phyloP scores from a whole-genome alignment of 2,329 filamentous ascomycete genomes.

The Malbranchea cinnamomea region DNA sequence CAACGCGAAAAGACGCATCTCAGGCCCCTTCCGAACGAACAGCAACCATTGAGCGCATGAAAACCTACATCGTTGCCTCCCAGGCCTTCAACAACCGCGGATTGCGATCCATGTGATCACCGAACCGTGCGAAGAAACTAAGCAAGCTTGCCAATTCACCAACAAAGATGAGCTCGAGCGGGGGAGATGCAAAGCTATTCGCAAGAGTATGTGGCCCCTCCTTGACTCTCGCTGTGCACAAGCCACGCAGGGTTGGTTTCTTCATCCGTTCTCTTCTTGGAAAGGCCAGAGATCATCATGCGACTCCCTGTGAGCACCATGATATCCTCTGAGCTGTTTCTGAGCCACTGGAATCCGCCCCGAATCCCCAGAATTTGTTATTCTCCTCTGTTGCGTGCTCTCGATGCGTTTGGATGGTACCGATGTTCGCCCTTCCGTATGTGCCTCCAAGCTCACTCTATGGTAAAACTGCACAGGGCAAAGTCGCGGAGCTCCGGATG shows the following conservation, averaged over 20 bases:
- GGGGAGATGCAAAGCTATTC: slow-evolving; percentile 98
- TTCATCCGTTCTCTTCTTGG: slow-evolving; percentile 3
- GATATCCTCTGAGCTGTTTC: no score
- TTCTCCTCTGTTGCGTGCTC: neutral
- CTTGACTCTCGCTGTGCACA: slow-evolving; percentile 15
- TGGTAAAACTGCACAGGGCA: slow-evolving; percentile 55
- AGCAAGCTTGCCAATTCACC: no score
- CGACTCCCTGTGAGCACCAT: slow-evolving; percentile 1
- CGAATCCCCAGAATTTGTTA: slow-evolving; percentile 1
- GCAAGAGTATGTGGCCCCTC: slow-evolving; percentile 56
- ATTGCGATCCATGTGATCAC: no score
- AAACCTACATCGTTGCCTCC: no score
- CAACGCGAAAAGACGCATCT: no score
- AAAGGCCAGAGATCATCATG: neutral
- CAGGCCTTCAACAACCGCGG: no score
- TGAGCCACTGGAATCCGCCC: no score
- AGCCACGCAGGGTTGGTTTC: neutral
- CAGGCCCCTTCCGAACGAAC: no score
- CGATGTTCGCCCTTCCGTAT: slow-evolving; percentile 20
- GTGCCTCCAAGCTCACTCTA: slow-evolving; percentile 18
- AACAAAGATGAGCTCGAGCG: slow-evolving; percentile 45
- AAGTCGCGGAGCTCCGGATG: slow-evolving; percentile 89
- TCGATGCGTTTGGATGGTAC: slow-evolving; percentile 1
- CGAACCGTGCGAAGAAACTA: no score
- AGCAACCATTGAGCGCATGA: no score